Evolutionary conservation across 2,329 filamentous ascomycete species (phyloP).

Genomic region (Xylariaceae sp.): DNA sequence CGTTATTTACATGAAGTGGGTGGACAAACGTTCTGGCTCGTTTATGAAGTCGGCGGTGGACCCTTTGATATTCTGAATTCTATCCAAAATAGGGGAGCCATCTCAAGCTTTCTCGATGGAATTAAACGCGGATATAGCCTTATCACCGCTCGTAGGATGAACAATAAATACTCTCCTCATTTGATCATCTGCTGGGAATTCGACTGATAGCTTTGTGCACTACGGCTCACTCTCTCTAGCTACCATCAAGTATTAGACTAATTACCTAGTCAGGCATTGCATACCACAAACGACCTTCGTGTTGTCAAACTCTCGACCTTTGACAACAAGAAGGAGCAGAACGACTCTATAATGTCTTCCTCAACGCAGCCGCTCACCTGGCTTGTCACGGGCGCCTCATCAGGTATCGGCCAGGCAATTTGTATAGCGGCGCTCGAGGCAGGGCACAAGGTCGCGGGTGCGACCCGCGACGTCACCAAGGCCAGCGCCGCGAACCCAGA

Average conservation of each 20-base stretch:
- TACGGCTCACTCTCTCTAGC: conserved; percentile 7
- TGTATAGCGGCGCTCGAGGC: conserved; percentile 15
- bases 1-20: conserved; percentile 2
- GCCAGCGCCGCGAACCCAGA: conserved; percentile 17
- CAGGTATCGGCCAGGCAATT: conserved; percentile 22
- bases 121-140: conserved; percentile 15
- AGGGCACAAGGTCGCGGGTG: conserved; percentile 16
- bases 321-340: not conserved
- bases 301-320: conserved; percentile 1
- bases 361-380: conserved; percentile 19
- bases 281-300: conserved; percentile 7
- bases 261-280: conserved; percentile 6
- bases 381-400: conserved; percentile 25
- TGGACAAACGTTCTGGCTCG: not conserved
- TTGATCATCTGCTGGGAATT: conserved; percentile 1
- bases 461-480: conserved; percentile 21
- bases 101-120: conserved; percentile 8
- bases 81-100: conserved; percentile 16
- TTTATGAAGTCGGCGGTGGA: not conserved
- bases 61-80: conserved; percentile 11
- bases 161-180: conserved; percentile 17
- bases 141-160: conserved; percentile 9
- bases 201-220: not conserved
- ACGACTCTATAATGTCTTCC: conserved; percentile 16
- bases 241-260: conserved; percentile 3